Conservation (phyloP, 257 asterid species). For the Solanum pennellii region DNA sequence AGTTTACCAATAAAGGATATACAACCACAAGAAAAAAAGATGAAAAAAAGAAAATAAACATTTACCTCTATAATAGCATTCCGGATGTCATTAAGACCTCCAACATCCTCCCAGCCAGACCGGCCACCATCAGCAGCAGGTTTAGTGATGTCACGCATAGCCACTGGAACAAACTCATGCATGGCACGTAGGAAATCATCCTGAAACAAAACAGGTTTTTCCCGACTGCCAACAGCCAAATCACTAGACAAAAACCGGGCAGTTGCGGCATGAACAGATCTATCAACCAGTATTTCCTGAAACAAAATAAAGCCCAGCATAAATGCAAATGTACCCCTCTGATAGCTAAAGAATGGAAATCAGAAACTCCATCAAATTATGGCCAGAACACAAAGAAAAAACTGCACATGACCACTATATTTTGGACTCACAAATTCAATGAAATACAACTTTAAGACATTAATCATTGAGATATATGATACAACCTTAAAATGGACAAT, state of each 20-base stretch:
- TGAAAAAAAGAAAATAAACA: background rate
- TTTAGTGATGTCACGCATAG: conserved; percentile 89
- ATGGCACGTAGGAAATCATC: conserved; percentile 74
- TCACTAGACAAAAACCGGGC: conserved; percentile 56
- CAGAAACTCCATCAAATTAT: background rate
- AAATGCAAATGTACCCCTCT: background rate
- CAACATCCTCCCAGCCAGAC: conserved; percentile 98
- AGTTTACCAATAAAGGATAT: background rate
- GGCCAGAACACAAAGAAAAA: background rate
- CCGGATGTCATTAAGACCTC: conserved; percentile 82
- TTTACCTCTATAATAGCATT: conserved; percentile 73
- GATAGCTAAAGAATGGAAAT: background rate
- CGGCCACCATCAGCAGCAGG: conserved; percentile 69
- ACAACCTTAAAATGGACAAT: background rate
- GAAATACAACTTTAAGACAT: background rate
- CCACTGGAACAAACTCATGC: conserved; percentile 91
- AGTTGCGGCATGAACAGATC: conserved; percentile 88
- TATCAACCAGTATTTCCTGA: conserved; percentile 86
- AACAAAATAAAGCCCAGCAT: background rate
- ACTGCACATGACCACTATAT: background rate
- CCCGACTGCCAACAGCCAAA: conserved; percentile 20
- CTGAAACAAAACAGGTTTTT: conserved; percentile 42
- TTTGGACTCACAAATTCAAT: background rate
- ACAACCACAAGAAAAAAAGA: background rate
- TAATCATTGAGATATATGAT: background rate